phyloP scores from a whole-genome alignment of 441 rosid genomes.

The Mallotus japonicus region DNA sequence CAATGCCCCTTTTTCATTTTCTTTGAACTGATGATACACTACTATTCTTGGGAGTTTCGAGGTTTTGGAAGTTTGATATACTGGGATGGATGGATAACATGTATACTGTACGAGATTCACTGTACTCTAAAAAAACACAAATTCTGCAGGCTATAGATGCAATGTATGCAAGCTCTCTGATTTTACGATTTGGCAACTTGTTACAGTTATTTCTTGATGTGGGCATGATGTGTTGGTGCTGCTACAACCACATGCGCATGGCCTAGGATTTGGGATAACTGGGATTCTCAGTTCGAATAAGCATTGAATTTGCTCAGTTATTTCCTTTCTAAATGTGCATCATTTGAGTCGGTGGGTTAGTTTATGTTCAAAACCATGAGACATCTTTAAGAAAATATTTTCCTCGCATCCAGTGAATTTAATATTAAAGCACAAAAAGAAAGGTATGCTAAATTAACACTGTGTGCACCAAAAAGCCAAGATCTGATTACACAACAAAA shows the following conservation, averaged over 20 bases:
- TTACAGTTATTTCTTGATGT: no score
- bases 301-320: not conserved
- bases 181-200: not conserved
- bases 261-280: no score
- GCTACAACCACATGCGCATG: no score
- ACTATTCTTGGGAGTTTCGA: not conserved
- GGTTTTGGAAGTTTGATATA: not conserved
- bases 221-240: no score
- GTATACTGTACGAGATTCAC: conserved; percentile 1
- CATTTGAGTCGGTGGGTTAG: not conserved
- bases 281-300: no score
- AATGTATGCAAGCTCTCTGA: not conserved
- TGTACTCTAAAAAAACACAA: not conserved
- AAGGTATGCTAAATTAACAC: no score
- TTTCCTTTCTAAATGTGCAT: not conserved
- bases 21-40: not conserved
- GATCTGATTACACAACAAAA: not conserved
- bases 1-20: not conserved
- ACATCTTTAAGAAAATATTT: not conserved
- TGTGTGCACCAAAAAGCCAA: no score
- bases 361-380: not conserved
- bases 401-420: no score
- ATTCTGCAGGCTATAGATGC: not conserved
- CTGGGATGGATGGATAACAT: not conserved
- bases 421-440: no score